These are phyloP conservation scores for Malassezia sympodialis DNA, from an alignment of 1,284 basidiomycete species.

Conservation along the genomic window DNA sequence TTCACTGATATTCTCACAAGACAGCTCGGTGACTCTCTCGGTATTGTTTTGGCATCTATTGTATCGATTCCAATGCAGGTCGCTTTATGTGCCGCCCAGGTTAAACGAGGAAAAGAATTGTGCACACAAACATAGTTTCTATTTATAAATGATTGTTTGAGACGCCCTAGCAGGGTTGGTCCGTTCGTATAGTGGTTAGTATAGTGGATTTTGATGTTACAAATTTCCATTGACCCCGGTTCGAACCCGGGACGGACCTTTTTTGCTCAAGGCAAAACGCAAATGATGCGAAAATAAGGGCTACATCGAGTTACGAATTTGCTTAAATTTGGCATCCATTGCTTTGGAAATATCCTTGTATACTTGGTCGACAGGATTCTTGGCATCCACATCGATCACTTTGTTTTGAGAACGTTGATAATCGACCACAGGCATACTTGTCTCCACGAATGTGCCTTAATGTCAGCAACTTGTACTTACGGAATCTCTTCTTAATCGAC, in stretches of 20 bases:
- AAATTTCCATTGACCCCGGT: constrained; percentile 22
- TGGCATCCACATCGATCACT: constrained; percentile 63
- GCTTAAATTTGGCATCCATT: constrained; percentile 30
- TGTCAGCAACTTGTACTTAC: constrained; percentile 53
- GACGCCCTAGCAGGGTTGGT: neutral
- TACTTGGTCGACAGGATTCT: constrained; percentile 35
- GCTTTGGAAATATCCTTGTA: constrained; percentile 37
- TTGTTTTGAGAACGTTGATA: constrained; percentile 65
- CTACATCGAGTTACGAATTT: neutral
- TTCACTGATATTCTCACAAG: neutral
- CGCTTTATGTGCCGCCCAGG: constrained; percentile 30
- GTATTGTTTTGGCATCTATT: constrained; percentile 37
- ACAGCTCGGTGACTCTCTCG: constrained; percentile 39
- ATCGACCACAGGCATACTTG: constrained; percentile 92
- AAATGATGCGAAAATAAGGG: too few species aligned
- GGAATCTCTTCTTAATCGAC: constrained; percentile 91
- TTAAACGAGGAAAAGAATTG: constrained; percentile 24
- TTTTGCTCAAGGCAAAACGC: too few species aligned
- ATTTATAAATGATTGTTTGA: neutral
- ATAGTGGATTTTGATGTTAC: constrained; percentile 20
- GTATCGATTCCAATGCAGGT: constrained; percentile 43
- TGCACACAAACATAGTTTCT: constrained; percentile 30
- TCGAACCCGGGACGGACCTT: constrained; percentile 23
- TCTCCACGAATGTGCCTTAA: constrained; percentile 73
- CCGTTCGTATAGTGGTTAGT: constrained; percentile 24